phyloP scores from a whole-genome alignment of 2,329 filamentous ascomycete genomes.

The Tolypocladium sp. region DNA sequence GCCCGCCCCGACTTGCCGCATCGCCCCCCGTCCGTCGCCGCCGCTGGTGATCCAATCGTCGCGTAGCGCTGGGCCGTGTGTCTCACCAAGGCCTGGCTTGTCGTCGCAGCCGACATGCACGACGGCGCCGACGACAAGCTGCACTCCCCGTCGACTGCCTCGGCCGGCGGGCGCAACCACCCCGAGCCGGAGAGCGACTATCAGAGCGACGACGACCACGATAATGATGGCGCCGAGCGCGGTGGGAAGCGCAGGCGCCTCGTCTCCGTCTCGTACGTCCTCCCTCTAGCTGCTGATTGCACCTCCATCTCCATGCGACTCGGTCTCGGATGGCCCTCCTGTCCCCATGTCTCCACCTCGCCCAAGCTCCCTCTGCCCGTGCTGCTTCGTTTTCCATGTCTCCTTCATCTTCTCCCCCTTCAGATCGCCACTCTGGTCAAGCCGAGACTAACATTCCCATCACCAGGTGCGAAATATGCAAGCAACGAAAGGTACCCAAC shows the following conservation, averaged over 20 bases:
- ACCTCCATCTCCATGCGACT: not conserved
- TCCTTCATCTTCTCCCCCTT: conserved; percentile 4
- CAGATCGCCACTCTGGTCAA: conserved; percentile 2
- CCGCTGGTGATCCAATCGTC: conserved; percentile 1
- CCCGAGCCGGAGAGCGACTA: conserved; percentile 39
- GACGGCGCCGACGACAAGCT: conserved; percentile 10
- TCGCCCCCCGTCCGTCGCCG: conserved; percentile 1
- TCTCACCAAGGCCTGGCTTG: not conserved
- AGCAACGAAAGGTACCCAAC: conserved; percentile 61
- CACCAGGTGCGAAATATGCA: conserved; percentile 65
- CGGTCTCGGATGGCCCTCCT: not conserved
- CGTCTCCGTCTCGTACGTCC: conserved; percentile 45
- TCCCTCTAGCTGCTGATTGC: not conserved
- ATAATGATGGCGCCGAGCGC: conserved; percentile 23
- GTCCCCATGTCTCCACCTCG: not conserved
- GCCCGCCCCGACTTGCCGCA: not conserved
- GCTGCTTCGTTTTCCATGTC: conserved; percentile 7
- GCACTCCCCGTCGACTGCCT: conserved; percentile 12
- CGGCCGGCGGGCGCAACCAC: conserved; percentile 21
- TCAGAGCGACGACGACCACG: conserved; percentile 38
- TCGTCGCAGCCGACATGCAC: conserved; percentile 10
- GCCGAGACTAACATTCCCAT: conserved; percentile 25
- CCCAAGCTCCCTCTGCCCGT: not conserved
- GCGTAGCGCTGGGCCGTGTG: not conserved
- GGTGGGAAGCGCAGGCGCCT: conserved; percentile 49